Evolutionary conservation across 164 flowering plant genomes (phyloP), one percentile per base, ranked within the genome.

Genomic region (Tetrastigma voinierianum): DNA sequence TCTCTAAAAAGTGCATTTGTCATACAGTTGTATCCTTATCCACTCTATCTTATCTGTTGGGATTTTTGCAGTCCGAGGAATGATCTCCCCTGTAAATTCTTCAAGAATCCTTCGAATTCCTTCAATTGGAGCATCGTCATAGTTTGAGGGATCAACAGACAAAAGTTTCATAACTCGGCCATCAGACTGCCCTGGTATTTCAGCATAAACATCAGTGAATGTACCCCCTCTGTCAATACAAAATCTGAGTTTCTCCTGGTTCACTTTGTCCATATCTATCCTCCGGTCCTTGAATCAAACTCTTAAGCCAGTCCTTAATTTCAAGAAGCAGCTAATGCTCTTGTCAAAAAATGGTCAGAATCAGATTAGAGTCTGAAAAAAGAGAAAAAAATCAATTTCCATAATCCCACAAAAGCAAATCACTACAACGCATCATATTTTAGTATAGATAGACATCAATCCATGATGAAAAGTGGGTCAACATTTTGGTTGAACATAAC

Each of bases 211-310:
- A 77, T 95, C 99, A n/a, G 99, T 95, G 69, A 95, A 95, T 8
- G 99, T 95, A 49, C 99, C 98, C n/a, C n/a, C n/a, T n/a, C 99
- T 83, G 67, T 95, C 99, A 9, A 95, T 89, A 67, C 94, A 89
- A 59, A 89, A 85, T 66, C 80, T 80, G 46, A 89, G 80, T 59
- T 83, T 86, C 69, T 77, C 84, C 47, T 73, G 78, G 24, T 63
- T 69, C 3, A 62, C 43, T 72, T 80, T 74, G 48, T 84, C 87
- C 90, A 84, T 87, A 48, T 69, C 59, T 57, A 21, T 10, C 10
- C 20, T 47, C n/a, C 1, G 23, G 14, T 25, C 40, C 40, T 25
- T 25, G 6, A 16, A 55, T 12, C 44, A 15, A 23, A 57, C 12
- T 16, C 40, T 12, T 49, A 15, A 6, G n/a, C 52, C 52, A 49